These are phyloP conservation scores for Lumnitzera littorea DNA, from an alignment of 345 rosid species.

Conservation along the genomic window DNA sequence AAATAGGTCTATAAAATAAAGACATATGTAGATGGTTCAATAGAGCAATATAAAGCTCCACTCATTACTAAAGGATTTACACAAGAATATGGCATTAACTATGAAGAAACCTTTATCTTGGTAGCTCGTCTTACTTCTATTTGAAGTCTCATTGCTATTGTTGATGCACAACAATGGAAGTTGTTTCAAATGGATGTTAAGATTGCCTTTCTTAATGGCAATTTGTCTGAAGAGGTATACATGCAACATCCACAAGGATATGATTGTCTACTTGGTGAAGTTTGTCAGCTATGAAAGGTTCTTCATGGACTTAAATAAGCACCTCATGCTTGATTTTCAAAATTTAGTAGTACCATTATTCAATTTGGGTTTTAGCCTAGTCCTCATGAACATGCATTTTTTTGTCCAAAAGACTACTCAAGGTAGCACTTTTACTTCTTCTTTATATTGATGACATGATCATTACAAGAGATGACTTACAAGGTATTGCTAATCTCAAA, in stretches of 20 bases:
- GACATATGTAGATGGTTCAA: not conserved
- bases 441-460: slow-evolving; percentile 15
- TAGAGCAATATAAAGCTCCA: slow-evolving; percentile 1
- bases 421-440: not conserved
- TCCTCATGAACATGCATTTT: no score
- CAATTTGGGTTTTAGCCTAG: not conserved
- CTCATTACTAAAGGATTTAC: not conserved
- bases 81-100: slow-evolving; percentile 5
- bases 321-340: slow-evolving; percentile 7
- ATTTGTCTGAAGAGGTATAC: not conserved
- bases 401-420: not conserved
- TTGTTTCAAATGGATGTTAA: slow-evolving; percentile 6
- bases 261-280: not conserved
- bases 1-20: not conserved
- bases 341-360: not conserved
- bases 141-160: not conserved
- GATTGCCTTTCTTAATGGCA: slow-evolving; percentile 4
- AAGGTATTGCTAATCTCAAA: not conserved
- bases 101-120: not conserved
- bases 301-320: slow-evolving; percentile 5
- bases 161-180: not conserved
- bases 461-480: not conserved
- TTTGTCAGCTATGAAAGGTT: not conserved
- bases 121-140: not conserved
- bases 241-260: not conserved